Conservation (phyloP, 2,329 filamentous ascomycete genomes). For the Stemphylium vesicarium region DNA sequence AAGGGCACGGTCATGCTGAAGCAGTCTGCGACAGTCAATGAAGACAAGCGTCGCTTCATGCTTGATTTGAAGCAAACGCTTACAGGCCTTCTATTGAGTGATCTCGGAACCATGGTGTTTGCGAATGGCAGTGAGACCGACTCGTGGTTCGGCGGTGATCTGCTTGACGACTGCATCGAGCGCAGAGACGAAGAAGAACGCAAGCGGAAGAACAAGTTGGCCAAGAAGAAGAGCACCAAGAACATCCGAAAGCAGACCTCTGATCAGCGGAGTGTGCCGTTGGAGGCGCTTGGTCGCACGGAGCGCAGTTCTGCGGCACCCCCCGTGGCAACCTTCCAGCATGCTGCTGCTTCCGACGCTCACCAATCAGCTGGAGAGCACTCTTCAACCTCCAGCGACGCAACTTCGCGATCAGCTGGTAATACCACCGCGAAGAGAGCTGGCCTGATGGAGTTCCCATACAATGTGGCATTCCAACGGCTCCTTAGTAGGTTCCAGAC, state of each 20-base stretch:
- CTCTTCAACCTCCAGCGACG: constrained; percentile 54
- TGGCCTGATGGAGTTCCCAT: constrained; percentile 71
- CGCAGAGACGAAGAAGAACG: constrained; percentile 51
- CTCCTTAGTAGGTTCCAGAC: constrained; percentile 86
- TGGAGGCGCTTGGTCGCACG: constrained; percentile 52
- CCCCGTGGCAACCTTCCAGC: constrained; percentile 51
- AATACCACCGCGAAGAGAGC: constrained; percentile 52
- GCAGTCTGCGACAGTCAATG: constrained; percentile 60
- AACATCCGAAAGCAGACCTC: constrained; percentile 57
- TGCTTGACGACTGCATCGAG: constrained; percentile 56
- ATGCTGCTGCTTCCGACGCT: constrained; percentile 47
- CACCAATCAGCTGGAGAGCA: constrained; percentile 54
- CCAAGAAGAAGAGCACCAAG: constrained; percentile 63
- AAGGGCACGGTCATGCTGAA: constrained; percentile 70
- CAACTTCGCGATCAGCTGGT: constrained; percentile 51
- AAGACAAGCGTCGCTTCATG: constrained; percentile 81
- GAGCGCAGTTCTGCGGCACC: constrained; percentile 52
- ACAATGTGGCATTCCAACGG: constrained; percentile 77
- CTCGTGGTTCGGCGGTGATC: constrained; percentile 73
- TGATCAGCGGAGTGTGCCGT: constrained; percentile 48
- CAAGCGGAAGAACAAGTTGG: constrained; percentile 46
- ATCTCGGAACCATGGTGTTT: constrained; percentile 85
- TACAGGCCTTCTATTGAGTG: constrained; percentile 84
- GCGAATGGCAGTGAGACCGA: constrained; percentile 93
- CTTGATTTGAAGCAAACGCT: constrained; percentile 78